These are phyloP conservation scores for Cystofilobasidium capitatum DNA, from an alignment of 768 basidiomycete genomes.

Conservation along the genomic window DNA sequence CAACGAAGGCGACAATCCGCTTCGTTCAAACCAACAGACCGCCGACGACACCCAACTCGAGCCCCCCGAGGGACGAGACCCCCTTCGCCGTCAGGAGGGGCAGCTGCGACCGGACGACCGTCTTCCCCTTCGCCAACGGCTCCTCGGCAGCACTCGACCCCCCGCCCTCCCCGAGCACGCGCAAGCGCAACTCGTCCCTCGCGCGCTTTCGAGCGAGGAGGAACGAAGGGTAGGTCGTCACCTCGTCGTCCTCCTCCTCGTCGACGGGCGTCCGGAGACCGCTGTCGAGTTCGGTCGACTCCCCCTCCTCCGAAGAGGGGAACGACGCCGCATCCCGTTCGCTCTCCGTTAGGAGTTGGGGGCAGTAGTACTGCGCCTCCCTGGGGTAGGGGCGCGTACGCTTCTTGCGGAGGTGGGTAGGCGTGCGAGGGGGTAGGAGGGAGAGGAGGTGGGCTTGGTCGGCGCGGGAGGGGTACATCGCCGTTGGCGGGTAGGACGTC, in stretches of 20 bases:
- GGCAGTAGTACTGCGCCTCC: background rate
- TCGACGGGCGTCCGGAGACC: background rate
- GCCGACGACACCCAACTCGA: too few species aligned
- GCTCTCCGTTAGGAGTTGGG: background rate
- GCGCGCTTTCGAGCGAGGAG: too few species aligned
- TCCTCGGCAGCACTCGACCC: too few species aligned
- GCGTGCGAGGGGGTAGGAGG: background rate
- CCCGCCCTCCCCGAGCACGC: background rate
- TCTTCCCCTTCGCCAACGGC: too few species aligned
- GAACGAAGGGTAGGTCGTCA: too few species aligned
- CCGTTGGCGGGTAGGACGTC: background rate
- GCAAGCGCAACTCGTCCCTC: background rate
- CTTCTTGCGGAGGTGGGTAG: background rate
- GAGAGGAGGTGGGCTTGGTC: background rate
- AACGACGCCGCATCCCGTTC: background rate
- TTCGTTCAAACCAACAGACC: too few species aligned
- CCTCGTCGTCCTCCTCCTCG: too few species aligned
- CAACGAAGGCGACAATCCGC: too few species aligned
- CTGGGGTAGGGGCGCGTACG: background rate
- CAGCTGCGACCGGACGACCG: too few species aligned
- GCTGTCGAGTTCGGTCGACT: background rate
- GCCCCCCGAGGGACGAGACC: too few species aligned
- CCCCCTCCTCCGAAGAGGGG: background rate
- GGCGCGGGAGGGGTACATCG: background rate
- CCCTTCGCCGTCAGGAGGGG: too few species aligned